A percentile compares a stretch with the other conserved stretches of the same genome.
Evolutionary conservation across 2,329 filamentous ascomycete genomes (phyloP).

Genomic region (Colletotrichum eleusines): DNA sequence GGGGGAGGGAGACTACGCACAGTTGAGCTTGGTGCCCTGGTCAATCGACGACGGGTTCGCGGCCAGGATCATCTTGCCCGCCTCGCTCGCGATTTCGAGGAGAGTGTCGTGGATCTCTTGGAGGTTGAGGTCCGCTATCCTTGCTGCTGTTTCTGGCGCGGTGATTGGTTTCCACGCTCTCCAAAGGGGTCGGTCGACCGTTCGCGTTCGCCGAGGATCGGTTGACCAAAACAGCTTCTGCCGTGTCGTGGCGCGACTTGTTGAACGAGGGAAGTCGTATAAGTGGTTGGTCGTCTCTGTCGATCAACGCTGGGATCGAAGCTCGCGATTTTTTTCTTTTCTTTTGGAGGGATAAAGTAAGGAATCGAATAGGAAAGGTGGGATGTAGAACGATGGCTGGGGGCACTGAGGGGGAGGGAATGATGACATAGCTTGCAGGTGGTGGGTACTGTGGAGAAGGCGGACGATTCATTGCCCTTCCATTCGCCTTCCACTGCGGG

Average conservation of each 20-base stretch:
- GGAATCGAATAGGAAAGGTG: constrained; percentile 1
- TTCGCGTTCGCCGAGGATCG: neutral
- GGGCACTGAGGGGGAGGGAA: neutral
- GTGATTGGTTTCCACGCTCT: no score
- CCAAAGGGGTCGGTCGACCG: neutral
- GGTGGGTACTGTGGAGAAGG: constrained; percentile 24
- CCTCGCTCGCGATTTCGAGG: constrained; percentile 70
- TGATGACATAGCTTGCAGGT: constrained; percentile 31
- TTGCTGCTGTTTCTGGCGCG: constrained; percentile 17
- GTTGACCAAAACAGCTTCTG: neutral
- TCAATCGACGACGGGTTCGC: constrained; percentile 70
- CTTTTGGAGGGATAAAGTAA: constrained; percentile 21
- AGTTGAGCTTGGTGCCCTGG: constrained; percentile 74
- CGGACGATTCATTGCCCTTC: constrained; percentile 4
- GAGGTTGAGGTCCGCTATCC: constrained; percentile 69
- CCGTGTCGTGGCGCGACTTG: neutral
- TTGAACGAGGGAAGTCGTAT: neutral
- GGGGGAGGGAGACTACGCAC: constrained; percentile 52
- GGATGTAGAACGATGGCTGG: constrained; percentile 30
- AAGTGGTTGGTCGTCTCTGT: neutral
- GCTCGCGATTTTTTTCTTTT: neutral
- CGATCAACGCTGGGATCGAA: constrained; percentile 12
- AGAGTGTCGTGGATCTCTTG: constrained; percentile 73
- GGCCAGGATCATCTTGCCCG: constrained; percentile 72
- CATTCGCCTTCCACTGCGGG: neutral